These are phyloP conservation scores for Phylloporus scabripes DNA, from an alignment of 768 basidiomycete genomes.

Conservation along the genomic window DNA sequence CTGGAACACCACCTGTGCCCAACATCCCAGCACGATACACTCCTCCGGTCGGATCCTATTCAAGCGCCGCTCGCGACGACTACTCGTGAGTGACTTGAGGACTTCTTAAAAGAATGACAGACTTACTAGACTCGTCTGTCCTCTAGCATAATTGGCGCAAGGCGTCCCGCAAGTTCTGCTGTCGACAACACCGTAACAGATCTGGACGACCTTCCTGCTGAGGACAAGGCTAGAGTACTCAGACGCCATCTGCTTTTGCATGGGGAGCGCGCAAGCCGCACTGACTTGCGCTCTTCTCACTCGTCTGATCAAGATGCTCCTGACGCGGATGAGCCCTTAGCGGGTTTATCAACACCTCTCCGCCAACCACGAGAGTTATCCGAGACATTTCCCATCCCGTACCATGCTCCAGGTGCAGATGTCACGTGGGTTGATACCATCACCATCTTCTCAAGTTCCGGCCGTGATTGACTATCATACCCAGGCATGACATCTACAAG, in stretches of 20 bases:
- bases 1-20: conserved; percentile 46
- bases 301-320: conserved; percentile 24
- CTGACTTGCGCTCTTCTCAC: conserved; percentile 19
- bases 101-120: conserved; percentile 8
- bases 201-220: conserved; percentile 64
- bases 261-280: conserved; percentile 44
- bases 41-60: conserved; percentile 30
- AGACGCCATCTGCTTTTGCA: conserved; percentile 74
- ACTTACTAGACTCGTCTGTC: conserved; percentile 19
- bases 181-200: conserved; percentile 29
- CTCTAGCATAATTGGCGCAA: conserved; percentile 37
- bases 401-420: conserved; percentile 82
- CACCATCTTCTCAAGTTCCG: conserved; percentile 1
- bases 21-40: conserved; percentile 56
- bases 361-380: conserved; percentile 40
- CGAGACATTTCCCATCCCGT: conserved; percentile 83
- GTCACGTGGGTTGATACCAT: conserved; percentile 66
- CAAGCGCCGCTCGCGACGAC: conserved; percentile 6
- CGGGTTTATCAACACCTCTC: conserved; percentile 24
- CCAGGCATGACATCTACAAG: conserved; percentile 89
- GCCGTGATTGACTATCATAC: conserved; percentile 10
- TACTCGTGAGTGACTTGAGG: conserved; percentile 1
- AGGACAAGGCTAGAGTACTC: conserved; percentile 80
- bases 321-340: conserved; percentile 16
- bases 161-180: conserved; percentile 29